Percentiles rank a stretch among this genome's conserved stretches.
Evolutionary conservation across 768 basidiomycete genomes (phyloP).

Genomic region (Solioccasus polychromus): DNA sequence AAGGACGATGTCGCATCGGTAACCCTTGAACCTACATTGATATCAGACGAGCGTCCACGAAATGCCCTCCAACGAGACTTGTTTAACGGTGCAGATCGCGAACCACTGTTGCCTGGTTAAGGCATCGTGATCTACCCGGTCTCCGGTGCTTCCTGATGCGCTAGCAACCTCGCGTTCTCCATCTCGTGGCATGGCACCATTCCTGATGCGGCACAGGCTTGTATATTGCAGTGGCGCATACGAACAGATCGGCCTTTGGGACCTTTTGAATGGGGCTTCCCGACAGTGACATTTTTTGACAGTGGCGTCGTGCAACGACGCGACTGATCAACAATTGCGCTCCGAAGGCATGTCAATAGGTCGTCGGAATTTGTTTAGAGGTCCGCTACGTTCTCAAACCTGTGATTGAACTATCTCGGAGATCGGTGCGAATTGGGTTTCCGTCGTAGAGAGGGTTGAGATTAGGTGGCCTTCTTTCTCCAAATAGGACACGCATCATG

Average conservation of each 20-base stretch:
- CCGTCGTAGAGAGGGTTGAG: conserved; percentile 16
- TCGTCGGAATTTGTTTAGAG: conserved; percentile 22
- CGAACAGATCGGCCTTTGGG: conserved; percentile 16
- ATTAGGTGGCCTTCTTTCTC: conserved; percentile 21
- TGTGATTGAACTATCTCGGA: conserved; percentile 25
- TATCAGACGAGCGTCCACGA: conserved; percentile 3
- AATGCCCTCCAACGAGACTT: neutral
- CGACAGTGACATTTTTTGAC: conserved; percentile 17
- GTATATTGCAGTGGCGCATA: conserved; percentile 18
- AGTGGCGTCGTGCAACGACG: conserved; percentile 22
- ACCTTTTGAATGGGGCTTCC: conserved; percentile 10
- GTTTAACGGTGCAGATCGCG: conserved; percentile 8
- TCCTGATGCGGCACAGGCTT: conserved; percentile 7
- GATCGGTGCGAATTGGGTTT: conserved; percentile 25
- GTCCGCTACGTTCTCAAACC: conserved; percentile 16
- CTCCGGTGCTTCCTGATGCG: conserved; percentile 25
- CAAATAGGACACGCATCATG: conserved; percentile 15
- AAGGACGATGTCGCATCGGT: conserved; percentile 6
- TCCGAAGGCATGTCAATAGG: conserved; percentile 9
- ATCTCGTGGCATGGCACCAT: conserved; percentile 16
- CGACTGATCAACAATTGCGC: conserved; percentile 15
- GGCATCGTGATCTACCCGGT: conserved; percentile 20
- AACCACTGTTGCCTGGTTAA: conserved; percentile 10
- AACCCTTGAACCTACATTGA: conserved; percentile 18
- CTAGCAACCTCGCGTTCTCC: conserved; percentile 2